Evolutionary conservation across 352 stramenopile genomes (phyloP), one percentile per base, ranked within the genome.

Genomic region (Globisporangium spinosum): DNA sequence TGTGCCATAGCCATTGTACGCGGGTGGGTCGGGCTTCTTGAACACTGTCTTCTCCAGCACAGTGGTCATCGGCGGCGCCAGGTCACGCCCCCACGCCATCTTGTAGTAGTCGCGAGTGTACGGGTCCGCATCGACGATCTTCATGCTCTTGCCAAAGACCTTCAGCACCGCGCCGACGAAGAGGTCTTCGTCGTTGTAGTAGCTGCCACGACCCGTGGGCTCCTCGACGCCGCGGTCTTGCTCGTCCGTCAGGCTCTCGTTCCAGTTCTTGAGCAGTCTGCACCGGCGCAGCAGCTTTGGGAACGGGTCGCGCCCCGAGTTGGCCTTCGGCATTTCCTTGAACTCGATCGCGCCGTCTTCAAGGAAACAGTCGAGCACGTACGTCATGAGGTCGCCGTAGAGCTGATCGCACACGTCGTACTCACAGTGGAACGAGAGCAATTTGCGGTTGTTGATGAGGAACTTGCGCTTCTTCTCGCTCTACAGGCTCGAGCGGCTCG

Each of bases 301-400:
- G 73, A 94, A 95, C 72, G 76, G 82, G 55, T 96, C 87, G 32
- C 87, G 76, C 1, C 89, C 90, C 25, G 89, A 94, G 67, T 97
- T 97, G 13, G 76, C 71, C 45, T 78, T 78, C n/a, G 78, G 72
- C 5, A 91, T 75, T 70, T 97, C 90, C 51, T 91, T 91, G 73
- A 97, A 90, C 71, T 97, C 88, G 64, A 97, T 78, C 62, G 88
- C 95, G 70, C 96, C 87, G 64, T 97, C 91, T 70, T 90, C 85
- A 15, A 97, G 72, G 68, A 95, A 97, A 67, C 90, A 97, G 68
- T 90, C 80, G 49, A 98, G 75, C 6, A 69, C 84, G 65, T 95
- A 97, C 20, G 70, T 71, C 74, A 89, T 87, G 60, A 96, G 74
- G 29, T 96, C 88, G 32, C 89, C 88, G 59, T 93, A 92, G 17